These are phyloP conservation scores for Pleurotus citrinopileatus DNA, from an alignment of 768 basidiomycete genomes.

Conservation along the genomic window DNA sequence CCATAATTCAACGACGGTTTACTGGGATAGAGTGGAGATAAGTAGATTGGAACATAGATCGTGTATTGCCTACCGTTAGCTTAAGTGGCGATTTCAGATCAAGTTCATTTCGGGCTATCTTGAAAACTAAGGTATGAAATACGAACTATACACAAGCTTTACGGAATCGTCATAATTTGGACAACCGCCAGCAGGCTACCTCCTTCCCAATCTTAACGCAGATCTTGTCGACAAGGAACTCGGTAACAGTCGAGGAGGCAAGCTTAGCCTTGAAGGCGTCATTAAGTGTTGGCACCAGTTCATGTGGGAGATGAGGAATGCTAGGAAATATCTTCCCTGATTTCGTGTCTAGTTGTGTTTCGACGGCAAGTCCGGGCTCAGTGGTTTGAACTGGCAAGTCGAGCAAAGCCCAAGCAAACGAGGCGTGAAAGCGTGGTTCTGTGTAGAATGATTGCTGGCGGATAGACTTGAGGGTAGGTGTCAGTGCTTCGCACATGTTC, in stretches of 20 bases:
- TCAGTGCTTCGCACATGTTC: constrained; percentile 50
- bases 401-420: constrained; percentile 85
- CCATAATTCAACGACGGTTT: too few relatives aligned
- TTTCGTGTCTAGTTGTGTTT: too few relatives aligned
- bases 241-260: constrained; percentile 39
- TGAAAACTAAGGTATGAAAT: too few relatives aligned
- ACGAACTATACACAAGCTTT: too few relatives aligned
- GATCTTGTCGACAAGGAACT: constrained; percentile 53
- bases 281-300: constrained; percentile 49
- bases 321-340: constrained; percentile 36
- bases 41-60: too few relatives aligned
- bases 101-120: too few relatives aligned
- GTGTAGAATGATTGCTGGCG: constrained; percentile 80
- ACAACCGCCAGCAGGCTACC: constrained; percentile 39
- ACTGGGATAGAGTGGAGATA: too few relatives aligned
- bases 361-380: constrained; percentile 14
- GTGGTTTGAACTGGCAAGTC: constrained; percentile 23
- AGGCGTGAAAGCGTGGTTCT: constrained; percentile 83
- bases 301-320: constrained; percentile 49
- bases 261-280: constrained; percentile 39
- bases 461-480: constrained; percentile 53
- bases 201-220: constrained; percentile 72
- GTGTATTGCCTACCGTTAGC: too few relatives aligned
- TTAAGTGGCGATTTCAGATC: too few relatives aligned
- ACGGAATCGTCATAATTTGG: too few relatives aligned